Percentiles rank a stretch among this genome's conserved stretches.
Evolutionary conservation across 805 yeast species (phyloP).

Genomic region (Candida qinlingensis): DNA sequence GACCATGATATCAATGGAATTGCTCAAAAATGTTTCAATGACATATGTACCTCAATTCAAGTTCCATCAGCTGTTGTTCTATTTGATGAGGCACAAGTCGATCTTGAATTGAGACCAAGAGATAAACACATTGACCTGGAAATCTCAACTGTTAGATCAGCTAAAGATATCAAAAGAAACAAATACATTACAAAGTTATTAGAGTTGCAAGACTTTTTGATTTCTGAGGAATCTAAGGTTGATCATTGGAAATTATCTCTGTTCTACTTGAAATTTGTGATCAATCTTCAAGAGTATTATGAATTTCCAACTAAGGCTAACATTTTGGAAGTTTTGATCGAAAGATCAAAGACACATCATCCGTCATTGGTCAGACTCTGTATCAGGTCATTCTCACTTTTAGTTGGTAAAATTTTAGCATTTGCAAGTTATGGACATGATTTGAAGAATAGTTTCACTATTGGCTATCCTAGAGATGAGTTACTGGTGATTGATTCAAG

Average conservation of each 20-base stretch:
- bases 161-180: constrained; percentile 54
- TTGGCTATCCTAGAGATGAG: constrained; percentile 30
- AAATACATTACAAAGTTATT: constrained; percentile 35
- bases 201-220: constrained; percentile 35
- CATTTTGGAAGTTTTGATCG: constrained; percentile 39
- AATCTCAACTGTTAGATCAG: constrained; percentile 52
- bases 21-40: constrained; percentile 48
- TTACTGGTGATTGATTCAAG: constrained; percentile 35
- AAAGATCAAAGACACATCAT: constrained; percentile 53
- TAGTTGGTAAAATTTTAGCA: constrained; percentile 40
- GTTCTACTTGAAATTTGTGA: constrained; percentile 44
- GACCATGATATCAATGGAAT: constrained; percentile 46
- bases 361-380: constrained; percentile 61
- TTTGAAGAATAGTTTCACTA: constrained; percentile 37
- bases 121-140: constrained; percentile 53
- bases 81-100: constrained; percentile 35
- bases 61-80: constrained; percentile 52
- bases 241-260: constrained; percentile 55
- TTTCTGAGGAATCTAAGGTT: constrained; percentile 23
- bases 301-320: constrained; percentile 41
- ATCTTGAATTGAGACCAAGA: constrained; percentile 51
- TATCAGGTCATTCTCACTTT: constrained; percentile 51
- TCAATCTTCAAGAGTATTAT: constrained; percentile 46
- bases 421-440: constrained; percentile 46
- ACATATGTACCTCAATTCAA: constrained; percentile 35